phyloP scores from a whole-genome alignment of 2,329 filamentous ascomycete species.

The Aspergillus hiratsukae region DNA sequence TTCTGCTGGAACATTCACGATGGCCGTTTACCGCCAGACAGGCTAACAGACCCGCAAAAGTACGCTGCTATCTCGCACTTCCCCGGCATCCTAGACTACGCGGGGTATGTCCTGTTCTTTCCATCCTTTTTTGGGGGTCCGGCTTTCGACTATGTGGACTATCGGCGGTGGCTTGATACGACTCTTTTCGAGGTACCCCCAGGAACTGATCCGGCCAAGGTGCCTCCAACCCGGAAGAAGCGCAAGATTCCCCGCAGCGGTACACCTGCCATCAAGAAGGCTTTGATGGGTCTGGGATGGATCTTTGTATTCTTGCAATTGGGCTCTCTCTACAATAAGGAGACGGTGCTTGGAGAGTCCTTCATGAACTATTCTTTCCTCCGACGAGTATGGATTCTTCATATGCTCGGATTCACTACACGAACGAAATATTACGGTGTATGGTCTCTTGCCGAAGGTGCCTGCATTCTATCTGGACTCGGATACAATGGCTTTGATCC shows the following conservation, averaged over 20 bases:
- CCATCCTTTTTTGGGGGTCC: constrained; percentile 84
- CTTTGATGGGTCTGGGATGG: constrained; percentile 69
- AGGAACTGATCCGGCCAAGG: constrained; percentile 77
- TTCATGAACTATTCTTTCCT: constrained; percentile 66
- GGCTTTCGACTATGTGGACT: constrained; percentile 91
- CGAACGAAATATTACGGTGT: constrained; percentile 96
- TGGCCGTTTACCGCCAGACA: constrained; percentile 70
- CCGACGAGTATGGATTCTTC: constrained; percentile 70
- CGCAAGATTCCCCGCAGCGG: constrained; percentile 88
- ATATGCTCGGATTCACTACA: constrained; percentile 77
- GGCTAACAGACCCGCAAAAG: constrained; percentile 83
- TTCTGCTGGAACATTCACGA: constrained; percentile 99
- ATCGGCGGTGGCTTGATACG: constrained; percentile 86
- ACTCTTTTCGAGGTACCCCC: constrained; percentile 87
- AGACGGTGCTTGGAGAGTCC: constrained; percentile 59
- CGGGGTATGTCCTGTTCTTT: constrained; percentile 93
- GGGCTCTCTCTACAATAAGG: constrained; percentile 60
- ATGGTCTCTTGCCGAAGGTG: constrained; percentile 87
- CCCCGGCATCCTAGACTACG: constrained; percentile 73
- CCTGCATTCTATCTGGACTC: constrained; percentile 88
- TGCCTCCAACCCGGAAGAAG: constrained; percentile 80
- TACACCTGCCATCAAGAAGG: constrained; percentile 76
- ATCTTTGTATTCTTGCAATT: constrained; percentile 73
- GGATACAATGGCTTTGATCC: constrained; percentile 92
- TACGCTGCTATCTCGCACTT: constrained; percentile 72